phyloP scores from a whole-genome alignment of 1,284 basidiomycete genomes.

The Trichosporon inkin region DNA sequence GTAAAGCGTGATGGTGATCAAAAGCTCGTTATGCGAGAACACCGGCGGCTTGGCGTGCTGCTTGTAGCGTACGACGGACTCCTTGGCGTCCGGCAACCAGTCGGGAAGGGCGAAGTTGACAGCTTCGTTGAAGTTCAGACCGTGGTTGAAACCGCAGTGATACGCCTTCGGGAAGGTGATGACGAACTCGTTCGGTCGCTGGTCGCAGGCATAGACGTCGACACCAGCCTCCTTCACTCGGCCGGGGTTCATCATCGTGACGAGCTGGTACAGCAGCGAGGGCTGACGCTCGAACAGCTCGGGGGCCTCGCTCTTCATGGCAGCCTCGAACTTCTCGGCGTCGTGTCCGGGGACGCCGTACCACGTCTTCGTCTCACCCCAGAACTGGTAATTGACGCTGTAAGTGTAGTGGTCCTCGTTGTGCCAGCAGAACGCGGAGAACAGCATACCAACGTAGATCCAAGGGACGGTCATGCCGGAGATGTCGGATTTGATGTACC shows the following conservation, averaged over 20 bases:
- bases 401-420: constrained; percentile 99
- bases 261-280: constrained; percentile 92
- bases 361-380: constrained; percentile 99
- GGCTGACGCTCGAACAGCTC: constrained; percentile 99
- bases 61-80: constrained; percentile 83
- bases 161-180: constrained; percentile 98
- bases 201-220: constrained; percentile 90
- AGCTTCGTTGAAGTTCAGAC: constrained; percentile 97
- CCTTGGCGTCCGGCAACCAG: constrained; percentile 82
- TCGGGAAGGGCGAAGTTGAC: constrained; percentile 98
- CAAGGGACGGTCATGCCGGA: constrained; percentile 99
- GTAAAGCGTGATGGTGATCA: constrained; percentile 91
- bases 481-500: constrained; percentile 96
- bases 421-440: constrained; percentile 99
- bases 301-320: constrained; percentile 90
- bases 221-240: constrained; percentile 82
- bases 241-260: constrained; percentile 96
- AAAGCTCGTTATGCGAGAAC: constrained; percentile 95
- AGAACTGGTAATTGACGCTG: constrained; percentile 94
- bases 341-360: constrained; percentile 94
- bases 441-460: constrained; percentile 99
- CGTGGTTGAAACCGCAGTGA: constrained; percentile 98
- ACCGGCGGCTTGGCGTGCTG: constrained; percentile 88
- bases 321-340: constrained; percentile 92
- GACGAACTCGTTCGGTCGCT: constrained; percentile 95